These are phyloP conservation scores for Paraconiothyrium brasiliense DNA, from an alignment of 2,329 filamentous ascomycete species.

Conservation along the genomic window DNA sequence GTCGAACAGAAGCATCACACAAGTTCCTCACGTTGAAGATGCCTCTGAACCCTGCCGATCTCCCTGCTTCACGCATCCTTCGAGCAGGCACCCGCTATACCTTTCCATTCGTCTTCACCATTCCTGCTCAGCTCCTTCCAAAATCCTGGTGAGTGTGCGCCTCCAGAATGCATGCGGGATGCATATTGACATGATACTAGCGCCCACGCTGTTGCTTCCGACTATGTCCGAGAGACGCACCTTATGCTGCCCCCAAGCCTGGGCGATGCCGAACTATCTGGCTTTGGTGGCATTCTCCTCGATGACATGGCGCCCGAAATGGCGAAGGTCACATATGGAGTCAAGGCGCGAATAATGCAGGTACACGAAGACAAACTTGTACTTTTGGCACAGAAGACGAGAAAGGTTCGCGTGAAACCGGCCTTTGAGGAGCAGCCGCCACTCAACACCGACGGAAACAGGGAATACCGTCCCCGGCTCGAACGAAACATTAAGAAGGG, in stretches of 20 bases:
- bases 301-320: constrained; percentile 72
- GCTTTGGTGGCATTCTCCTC: constrained; percentile 59
- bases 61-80: constrained; percentile 65
- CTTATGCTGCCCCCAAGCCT: constrained; percentile 68
- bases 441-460: constrained; percentile 58
- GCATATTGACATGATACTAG: background rate
- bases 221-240: constrained; percentile 64
- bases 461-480: constrained; percentile 63
- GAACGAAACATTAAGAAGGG: constrained; percentile 70
- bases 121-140: constrained; percentile 68
- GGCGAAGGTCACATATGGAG: constrained; percentile 66
- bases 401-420: constrained; percentile 69
- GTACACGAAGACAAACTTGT: constrained; percentile 47
- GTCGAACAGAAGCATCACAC: constrained; percentile 65
- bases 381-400: constrained; percentile 60
- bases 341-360: constrained; percentile 60
- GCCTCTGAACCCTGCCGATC: constrained; percentile 62
- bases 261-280: constrained; percentile 65
- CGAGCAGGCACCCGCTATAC: constrained; percentile 64
- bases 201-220: constrained; percentile 61
- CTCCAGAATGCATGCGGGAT: background rate
- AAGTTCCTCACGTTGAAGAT: constrained; percentile 70
- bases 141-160: constrained; percentile 56
- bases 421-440: constrained; percentile 68
- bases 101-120: constrained; percentile 71